These are phyloP conservation scores for Porpolomopsis calyptriformis DNA, from an alignment of 768 basidiomycete genomes.

Conservation along the genomic window DNA sequence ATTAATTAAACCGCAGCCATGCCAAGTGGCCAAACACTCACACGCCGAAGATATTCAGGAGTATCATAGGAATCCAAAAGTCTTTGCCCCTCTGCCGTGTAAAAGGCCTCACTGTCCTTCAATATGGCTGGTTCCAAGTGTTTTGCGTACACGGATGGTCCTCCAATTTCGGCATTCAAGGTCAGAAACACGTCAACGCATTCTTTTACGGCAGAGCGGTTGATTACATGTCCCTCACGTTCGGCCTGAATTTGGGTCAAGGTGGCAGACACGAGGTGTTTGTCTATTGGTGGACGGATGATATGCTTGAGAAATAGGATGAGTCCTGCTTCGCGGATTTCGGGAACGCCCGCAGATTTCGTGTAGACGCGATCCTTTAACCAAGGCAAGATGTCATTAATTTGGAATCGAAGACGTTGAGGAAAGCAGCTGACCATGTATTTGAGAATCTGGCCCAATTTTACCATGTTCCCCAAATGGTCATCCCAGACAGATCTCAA, in stretches of 20 bases:
- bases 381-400: constrained; percentile 8
- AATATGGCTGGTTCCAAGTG: constrained; percentile 80
- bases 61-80: constrained; percentile 70
- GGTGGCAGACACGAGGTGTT: constrained; percentile 72
- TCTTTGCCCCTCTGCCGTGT: constrained; percentile 59
- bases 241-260: constrained; percentile 83
- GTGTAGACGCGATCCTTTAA: constrained; percentile 93
- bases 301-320: constrained; percentile 77
- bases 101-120: constrained; percentile 68
- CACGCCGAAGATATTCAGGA: constrained; percentile 69
- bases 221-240: constrained; percentile 83
- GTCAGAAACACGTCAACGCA: constrained; percentile 78
- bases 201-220: constrained; percentile 82
- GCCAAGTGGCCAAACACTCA: constrained; percentile 27
- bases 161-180: constrained; percentile 41
- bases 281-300: constrained; percentile 69
- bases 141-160: constrained; percentile 61
- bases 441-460: constrained; percentile 81
- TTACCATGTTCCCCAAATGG: constrained; percentile 79
- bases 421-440: constrained; percentile 71
- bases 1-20: constrained; percentile 2
- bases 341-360: constrained; percentile 59
- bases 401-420: not conserved
- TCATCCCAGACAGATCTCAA: constrained; percentile 86
- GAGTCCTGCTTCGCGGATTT: constrained; percentile 73